Conservation (phyloP, 345 rosid genomes). For the Bruguiera sexangula region DNA sequence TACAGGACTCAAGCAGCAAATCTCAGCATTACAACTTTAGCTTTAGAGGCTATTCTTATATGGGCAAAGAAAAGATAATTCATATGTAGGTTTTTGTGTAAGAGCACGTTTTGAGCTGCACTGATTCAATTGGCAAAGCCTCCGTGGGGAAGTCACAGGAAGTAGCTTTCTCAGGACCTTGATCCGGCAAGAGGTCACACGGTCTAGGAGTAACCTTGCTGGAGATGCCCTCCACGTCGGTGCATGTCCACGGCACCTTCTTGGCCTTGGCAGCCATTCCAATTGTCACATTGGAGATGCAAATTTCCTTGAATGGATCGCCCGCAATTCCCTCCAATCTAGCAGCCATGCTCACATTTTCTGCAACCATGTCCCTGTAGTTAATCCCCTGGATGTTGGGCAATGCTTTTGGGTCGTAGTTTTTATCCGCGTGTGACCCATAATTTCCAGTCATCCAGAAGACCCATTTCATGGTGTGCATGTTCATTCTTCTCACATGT, state of each 20-base stretch:
- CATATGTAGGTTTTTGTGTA: constrained; percentile 30
- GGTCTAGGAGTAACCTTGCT: constrained; percentile 54
- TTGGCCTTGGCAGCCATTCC: constrained; percentile 52
- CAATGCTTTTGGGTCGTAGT: constrained; percentile 71
- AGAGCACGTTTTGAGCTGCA: constrained; percentile 54
- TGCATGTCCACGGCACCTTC: constrained; percentile 67
- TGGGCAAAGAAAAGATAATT: constrained; percentile 3
- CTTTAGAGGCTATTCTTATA: neutral
- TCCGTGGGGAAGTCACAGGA: constrained; percentile 63
- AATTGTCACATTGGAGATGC: constrained; percentile 65
- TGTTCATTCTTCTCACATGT: constrained; percentile 47
- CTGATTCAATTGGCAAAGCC: constrained; percentile 56
- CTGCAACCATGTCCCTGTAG: constrained; percentile 61
- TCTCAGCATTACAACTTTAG: neutral
- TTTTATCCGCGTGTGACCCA: constrained; percentile 58
- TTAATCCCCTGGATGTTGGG: constrained; percentile 56
- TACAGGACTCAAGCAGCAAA: neutral
- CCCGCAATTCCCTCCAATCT: constrained; percentile 61
- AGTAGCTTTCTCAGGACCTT: constrained; percentile 33
- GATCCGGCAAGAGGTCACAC: constrained; percentile 46
- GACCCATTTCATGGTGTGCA: constrained; percentile 81
- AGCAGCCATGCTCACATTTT: constrained; percentile 61
- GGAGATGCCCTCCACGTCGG: constrained; percentile 50
- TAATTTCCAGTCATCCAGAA: constrained; percentile 80
- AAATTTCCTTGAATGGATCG: constrained; percentile 60